Evolutionary conservation across 768 basidiomycete species (phyloP), one percentile per base, ranked within the genome.

Genomic region (Podaxis sp.): DNA sequence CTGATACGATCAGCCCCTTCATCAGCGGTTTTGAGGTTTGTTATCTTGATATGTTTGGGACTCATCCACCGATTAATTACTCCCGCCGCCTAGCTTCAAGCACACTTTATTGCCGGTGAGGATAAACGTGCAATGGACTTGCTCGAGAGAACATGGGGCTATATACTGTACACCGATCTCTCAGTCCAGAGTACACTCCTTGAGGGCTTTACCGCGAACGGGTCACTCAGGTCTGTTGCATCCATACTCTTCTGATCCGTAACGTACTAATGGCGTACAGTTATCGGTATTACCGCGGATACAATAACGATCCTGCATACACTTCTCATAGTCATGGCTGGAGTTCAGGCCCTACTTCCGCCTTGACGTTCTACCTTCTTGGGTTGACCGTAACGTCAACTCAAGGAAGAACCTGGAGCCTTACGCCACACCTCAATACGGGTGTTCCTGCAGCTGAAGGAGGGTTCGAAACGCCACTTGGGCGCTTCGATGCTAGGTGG

Each of bases 311-410:
- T 66, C 75, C 83, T 0, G 77, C 84, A 0, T 87, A 85, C 70
- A 86, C 83, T 7, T 83, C 81, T n/a, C 84, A 86, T 67, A 72
- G 83, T 1, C 85, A 87, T 66, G 84, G 84, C 4, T 87, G 85
- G 85, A 82, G 80, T 62, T 74, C 84, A 0, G 85, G 84, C 0
- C 82, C 85, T 0, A 87, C 85, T 0, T 81, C 82, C 4, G 83
- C 84, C 4, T 72, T 86, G 11, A 84, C 84, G 2, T 82, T 81
- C 71, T 85, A 84, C 67, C 77, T 86, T 33, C 76, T 84, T 12
- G 85, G 85, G n/a, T 72, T 87, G 11, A 77, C 74, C 13, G 74
- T 86, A 24, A 82, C 81, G 0, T 71, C 79, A 4, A 78, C 80
- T 0, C 75, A 80, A 66, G 85, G 85, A 2, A 55, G 64, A n/a